These are phyloP conservation scores for Aspergillus bridgeri DNA, from an alignment of 495 filamentous ascomycete genomes.

Conservation along the genomic window DNA sequence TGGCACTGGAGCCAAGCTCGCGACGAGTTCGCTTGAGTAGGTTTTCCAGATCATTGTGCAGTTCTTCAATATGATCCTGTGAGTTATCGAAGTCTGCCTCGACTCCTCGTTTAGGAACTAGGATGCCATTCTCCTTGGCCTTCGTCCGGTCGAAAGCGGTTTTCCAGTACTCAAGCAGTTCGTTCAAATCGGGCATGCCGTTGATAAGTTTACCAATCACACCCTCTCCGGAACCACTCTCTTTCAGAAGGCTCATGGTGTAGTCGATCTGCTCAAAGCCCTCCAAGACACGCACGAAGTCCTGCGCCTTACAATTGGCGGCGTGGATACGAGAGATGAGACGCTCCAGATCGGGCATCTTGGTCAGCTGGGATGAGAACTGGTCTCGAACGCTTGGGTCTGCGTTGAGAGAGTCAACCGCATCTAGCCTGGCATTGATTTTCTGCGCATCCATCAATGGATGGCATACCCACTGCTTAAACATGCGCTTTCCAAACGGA, in stretches of 20 bases:
- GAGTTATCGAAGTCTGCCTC: constrained; percentile 92
- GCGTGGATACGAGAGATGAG: constrained; percentile 95
- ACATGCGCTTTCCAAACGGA: constrained; percentile 94
- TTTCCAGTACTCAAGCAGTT: constrained; percentile 80
- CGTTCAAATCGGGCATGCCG: constrained; percentile 78
- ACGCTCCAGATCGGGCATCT: constrained; percentile 92
- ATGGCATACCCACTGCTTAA: constrained; percentile 97
- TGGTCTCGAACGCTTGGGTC: constrained; percentile 73
- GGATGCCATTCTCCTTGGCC: constrained; percentile 68
- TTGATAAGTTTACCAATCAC: constrained; percentile 79
- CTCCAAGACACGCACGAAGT: constrained; percentile 92
- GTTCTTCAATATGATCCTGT: constrained; percentile 67
- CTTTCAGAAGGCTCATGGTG: constrained; percentile 72
- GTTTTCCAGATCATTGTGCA: constrained; percentile 67
- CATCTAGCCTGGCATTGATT: constrained; percentile 94
- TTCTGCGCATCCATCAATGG: constrained; percentile 79
- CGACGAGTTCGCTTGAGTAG: constrained; percentile 68
- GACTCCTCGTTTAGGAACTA: constrained; percentile 85
- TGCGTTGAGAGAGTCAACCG: constrained; percentile 87
- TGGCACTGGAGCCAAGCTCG: constrained; percentile 61
- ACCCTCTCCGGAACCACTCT: constrained; percentile 67
- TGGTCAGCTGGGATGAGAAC: constrained; percentile 79
- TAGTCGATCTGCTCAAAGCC: constrained; percentile 97
- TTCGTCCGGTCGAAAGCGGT: constrained; percentile 84
- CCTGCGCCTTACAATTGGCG: constrained; percentile 77